These are phyloP conservation scores for Trichomonascus vanleenenianus DNA, from an alignment of 805 yeast genomes.

Conservation along the genomic window DNA sequence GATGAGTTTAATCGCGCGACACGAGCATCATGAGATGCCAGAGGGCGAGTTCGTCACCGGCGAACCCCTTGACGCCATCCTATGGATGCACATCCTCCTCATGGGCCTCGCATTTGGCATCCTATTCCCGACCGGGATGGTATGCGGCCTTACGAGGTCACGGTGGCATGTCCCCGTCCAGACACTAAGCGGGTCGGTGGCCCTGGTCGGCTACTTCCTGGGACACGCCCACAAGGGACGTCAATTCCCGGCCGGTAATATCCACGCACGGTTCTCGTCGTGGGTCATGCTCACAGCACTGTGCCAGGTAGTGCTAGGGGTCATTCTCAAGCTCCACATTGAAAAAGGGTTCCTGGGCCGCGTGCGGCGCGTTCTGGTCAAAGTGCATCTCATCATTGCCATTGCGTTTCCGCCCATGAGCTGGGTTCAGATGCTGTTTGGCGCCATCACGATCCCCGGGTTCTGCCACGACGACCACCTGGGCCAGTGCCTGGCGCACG, in stretches of 20 bases:
- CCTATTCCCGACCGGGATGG: conserved; percentile 34
- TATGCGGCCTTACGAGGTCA: conserved; percentile 31
- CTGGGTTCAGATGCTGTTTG: conserved; percentile 73
- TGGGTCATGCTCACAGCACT: conserved; percentile 26
- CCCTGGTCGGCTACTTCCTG: conserved; percentile 31
- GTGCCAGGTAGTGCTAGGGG: conserved; percentile 30
- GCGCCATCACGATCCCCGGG: conserved; percentile 77
- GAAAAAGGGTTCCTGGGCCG: conserved; percentile 29
- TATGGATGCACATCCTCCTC: conserved; percentile 29
- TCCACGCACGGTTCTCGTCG: conserved; percentile 30
- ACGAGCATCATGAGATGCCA: conserved; percentile 16
- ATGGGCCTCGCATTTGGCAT: conserved; percentile 33
- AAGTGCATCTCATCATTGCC: conserved; percentile 27
- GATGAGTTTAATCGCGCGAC: background rate
- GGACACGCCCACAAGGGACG: conserved; percentile 34
- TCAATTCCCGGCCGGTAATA: conserved; percentile 27
- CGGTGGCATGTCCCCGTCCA: conserved; percentile 33
- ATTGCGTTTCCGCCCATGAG: conserved; percentile 42
- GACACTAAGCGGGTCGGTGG: conserved; percentile 27
- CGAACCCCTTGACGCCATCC: conserved; percentile 17
- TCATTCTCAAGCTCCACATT: conserved; percentile 30
- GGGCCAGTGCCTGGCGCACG: conserved; percentile 96
- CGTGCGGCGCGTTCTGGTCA: conserved; percentile 23
- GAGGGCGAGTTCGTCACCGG: conserved; percentile 14
- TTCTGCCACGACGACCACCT: conserved; percentile 74